Base-by-base conservation (phyloP, 441 rosid species). In the Euphorbia celastroides region DNA sequence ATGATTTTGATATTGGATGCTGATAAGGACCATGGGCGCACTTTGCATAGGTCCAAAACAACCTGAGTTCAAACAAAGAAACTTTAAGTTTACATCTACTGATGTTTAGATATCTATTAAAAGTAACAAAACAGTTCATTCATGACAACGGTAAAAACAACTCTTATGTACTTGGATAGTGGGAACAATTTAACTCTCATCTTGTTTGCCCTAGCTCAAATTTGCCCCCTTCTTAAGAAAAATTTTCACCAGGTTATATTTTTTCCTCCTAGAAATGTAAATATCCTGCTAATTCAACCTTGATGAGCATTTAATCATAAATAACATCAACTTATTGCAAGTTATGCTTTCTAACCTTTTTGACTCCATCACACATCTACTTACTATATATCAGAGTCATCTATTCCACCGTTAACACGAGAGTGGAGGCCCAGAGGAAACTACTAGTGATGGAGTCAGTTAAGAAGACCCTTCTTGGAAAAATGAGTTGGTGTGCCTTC, bases 11-110 rank as follows among this genome's bases (percentile, higher is more conserved):
- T 69, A 67, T 81, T 83, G 30, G 80, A 67, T 58, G 75, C 77
- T 50, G 89, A 80, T 67, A 86, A 75, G 62, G 80, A 87, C 50
- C 72, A 81, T 65, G 75, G 81, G 67, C 84, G 80, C 63, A 74
- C 58, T 60, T 79, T 81, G 79, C 75, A 86, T 73, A 92, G 74
- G 76, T 89, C 88, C n/a, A 80, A 74, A 72, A 79, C 84, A 66
- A 94, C 94, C 97, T 94, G 90, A 68, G 65, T 78, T 34, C 73
- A 30, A 59, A 8, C 68, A 67, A 27, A 23, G 22, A 11, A 61
- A 22, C 5, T 38, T n/a, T 41, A 22, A 9, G 36, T 41, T 20
- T 14, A 52, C 27, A 36, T 26, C 60, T 9, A 26, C 8, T 42
- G 16, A 34, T 19, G 51, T 61, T 20, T 48, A 57, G 42, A 51